Conservation (phyloP, 2,329 filamentous ascomycete genomes). For the Alternaria sp. region DNA sequence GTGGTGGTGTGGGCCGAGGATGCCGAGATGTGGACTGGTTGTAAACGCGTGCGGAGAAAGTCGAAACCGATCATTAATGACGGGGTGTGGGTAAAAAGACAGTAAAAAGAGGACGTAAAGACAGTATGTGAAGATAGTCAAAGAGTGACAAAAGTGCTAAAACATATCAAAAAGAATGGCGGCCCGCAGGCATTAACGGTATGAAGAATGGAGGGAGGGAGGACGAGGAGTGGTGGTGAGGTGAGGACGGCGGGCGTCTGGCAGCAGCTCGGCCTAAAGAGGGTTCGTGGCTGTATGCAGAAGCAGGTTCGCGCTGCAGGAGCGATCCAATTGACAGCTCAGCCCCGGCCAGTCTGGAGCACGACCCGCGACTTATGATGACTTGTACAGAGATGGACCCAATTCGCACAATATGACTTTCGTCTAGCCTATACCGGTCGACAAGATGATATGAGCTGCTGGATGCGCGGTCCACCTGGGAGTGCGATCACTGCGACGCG, state of each 20-base stretch:
- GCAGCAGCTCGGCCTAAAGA: slow-evolving; percentile 32
- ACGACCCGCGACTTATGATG: slow-evolving; percentile 29
- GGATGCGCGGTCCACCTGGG: slow-evolving; percentile 14
- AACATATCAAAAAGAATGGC: slow-evolving; percentile 46
- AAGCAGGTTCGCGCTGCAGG: slow-evolving; percentile 40
- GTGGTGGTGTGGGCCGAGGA: slow-evolving; percentile 23
- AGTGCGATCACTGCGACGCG: slow-evolving; percentile 24
- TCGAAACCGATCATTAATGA: slow-evolving; percentile 43
- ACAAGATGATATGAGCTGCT: not conserved
- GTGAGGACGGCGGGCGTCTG: slow-evolving; percentile 27
- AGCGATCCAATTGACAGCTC: slow-evolving; percentile 41
- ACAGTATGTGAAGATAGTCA: slow-evolving; percentile 31
- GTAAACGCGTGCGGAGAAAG: slow-evolving; percentile 27
- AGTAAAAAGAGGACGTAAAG: slow-evolving; percentile 25
- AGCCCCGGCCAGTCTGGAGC: slow-evolving; percentile 29
- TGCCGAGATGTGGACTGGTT: slow-evolving; percentile 24
- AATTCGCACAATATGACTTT: slow-evolving; percentile 20
- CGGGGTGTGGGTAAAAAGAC: slow-evolving; percentile 15
- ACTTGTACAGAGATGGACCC: slow-evolving; percentile 21
- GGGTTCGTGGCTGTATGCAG: slow-evolving; percentile 28
- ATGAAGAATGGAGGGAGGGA: slow-evolving; percentile 35
- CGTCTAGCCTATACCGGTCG: slow-evolving; percentile 2
- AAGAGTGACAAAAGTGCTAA: slow-evolving; percentile 44
- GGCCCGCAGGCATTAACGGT: slow-evolving; percentile 45
- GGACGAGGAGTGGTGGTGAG: slow-evolving; percentile 41